phyloP scores from a whole-genome alignment of 23 red algal genomes.

The Agarophyton chilense region DNA sequence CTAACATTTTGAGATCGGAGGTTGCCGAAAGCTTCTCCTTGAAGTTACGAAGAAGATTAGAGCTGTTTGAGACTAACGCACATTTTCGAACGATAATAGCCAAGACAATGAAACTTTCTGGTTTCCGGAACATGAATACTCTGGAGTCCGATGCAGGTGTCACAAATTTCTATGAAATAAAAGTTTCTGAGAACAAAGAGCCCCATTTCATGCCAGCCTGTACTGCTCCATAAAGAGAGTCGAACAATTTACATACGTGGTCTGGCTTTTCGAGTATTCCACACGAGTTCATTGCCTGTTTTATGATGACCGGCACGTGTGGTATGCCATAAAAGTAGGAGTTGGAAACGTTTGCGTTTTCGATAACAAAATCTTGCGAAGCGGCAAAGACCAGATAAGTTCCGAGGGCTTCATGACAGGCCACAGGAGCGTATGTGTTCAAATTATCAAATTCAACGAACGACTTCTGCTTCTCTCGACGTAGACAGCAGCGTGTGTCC shows the following conservation, averaged over 20 bases:
- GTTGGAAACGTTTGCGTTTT: not conserved
- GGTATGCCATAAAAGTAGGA: not conserved
- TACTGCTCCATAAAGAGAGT: no score
- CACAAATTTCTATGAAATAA: not conserved
- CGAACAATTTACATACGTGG: not conserved
- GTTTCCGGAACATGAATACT: no score
- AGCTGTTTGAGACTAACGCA: not conserved
- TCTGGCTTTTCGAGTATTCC: not conserved
- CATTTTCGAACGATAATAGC: not conserved
- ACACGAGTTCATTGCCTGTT: not conserved
- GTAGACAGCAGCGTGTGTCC: not conserved
- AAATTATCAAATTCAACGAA: not conserved
- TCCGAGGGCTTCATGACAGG: no score
- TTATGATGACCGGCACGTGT: not conserved
- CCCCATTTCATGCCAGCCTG: not conserved
- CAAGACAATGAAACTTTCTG: not conserved
- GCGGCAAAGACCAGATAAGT: slow-evolving; percentile 19
- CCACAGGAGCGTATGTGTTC: not conserved
- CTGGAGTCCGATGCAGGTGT: not conserved
- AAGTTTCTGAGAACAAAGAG: not conserved
- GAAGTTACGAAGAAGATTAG: no score
- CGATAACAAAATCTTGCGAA: not conserved
- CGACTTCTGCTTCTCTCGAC: not conserved
- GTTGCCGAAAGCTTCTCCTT: no score
- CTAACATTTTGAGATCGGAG: not conserved